A percentile compares a stretch with the other conserved stretches of the same genome.
These are phyloP conservation scores for Pachyrhizus erosus DNA, from an alignment of 306 rosid species.

Conservation along the genomic window DNA sequence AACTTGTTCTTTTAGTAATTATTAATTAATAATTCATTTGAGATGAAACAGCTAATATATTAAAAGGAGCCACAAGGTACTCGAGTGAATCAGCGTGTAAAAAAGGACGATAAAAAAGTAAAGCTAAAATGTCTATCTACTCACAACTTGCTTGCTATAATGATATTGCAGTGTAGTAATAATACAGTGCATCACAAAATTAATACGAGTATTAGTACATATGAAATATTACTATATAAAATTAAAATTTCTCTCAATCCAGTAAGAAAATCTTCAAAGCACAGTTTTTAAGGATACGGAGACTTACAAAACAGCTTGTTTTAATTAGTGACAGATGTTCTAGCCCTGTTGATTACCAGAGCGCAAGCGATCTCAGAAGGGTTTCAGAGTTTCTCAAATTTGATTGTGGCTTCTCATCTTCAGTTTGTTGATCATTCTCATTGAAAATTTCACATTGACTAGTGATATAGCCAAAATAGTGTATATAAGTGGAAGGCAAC, in stretches of 20 bases:
- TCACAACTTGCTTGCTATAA: not conserved
- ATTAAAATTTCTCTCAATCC: not conserved
- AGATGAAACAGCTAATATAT: slow-evolving; percentile 2
- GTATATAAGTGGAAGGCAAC: too few species aligned
- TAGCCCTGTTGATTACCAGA: not conserved
- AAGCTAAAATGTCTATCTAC: not conserved
- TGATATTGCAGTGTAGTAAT: not conserved
- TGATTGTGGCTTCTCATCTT: not conserved
- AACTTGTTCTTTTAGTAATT: not conserved
- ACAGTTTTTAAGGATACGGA: not conserved
- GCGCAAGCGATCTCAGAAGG: not conserved
- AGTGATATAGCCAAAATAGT: too few species aligned
- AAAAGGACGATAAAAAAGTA: not conserved
- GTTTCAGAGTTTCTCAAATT: not conserved
- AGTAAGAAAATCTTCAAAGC: not conserved
- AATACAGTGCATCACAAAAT: not conserved
- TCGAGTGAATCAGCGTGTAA: not conserved
- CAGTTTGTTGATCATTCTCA: not conserved
- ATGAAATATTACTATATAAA: not conserved
- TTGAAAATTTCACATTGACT: too few species aligned
- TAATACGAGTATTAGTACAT: not conserved
- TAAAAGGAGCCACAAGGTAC: not conserved
- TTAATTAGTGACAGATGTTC: not conserved
- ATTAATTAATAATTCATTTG: slow-evolving; percentile 10
- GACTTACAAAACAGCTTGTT: not conserved